Conservation (phyloP, 495 filamentous ascomycete genomes). For the Tuber aestivum region DNA sequence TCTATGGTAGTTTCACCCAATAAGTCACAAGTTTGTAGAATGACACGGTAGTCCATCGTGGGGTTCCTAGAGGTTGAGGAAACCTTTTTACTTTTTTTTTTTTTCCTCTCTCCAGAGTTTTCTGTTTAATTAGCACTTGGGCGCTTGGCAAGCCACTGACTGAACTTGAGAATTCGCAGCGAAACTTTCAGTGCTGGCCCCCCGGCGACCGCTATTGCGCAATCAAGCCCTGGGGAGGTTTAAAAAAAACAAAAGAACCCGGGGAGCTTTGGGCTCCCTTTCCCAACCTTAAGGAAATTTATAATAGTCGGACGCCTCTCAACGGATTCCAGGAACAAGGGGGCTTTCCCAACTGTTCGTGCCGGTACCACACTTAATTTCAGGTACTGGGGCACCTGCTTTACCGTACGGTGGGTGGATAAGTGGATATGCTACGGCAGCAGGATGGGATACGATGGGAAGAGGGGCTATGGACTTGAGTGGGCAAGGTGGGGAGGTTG, state of each 20-base stretch:
- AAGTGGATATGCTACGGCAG: neutral
- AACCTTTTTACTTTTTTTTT: neutral
- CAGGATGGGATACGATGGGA: neutral
- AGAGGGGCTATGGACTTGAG: neutral
- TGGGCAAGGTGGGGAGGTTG: neutral
- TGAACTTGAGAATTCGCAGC: neutral
- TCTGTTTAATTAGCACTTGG: conserved; percentile 4
- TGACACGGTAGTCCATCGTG: neutral
- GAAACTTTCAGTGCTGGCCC: neutral
- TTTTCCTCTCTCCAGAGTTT: neutral
- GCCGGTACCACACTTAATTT: neutral
- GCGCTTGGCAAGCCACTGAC: conserved; percentile 2
- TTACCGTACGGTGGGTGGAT: neutral
- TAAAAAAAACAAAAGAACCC: neutral
- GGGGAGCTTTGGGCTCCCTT: neutral
- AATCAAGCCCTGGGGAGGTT: neutral
- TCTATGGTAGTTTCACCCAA: neutral
- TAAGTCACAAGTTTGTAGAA: neutral
- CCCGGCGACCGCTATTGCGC: neutral
- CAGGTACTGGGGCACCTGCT: neutral
- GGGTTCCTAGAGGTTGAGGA: neutral
- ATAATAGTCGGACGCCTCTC: neutral
- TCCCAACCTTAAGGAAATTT: neutral
- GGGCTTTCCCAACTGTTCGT: neutral
- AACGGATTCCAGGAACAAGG: neutral